phyloP scores from a whole-genome alignment of 768 basidiomycete species.

The Lactifluus hygrophoroides region DNA sequence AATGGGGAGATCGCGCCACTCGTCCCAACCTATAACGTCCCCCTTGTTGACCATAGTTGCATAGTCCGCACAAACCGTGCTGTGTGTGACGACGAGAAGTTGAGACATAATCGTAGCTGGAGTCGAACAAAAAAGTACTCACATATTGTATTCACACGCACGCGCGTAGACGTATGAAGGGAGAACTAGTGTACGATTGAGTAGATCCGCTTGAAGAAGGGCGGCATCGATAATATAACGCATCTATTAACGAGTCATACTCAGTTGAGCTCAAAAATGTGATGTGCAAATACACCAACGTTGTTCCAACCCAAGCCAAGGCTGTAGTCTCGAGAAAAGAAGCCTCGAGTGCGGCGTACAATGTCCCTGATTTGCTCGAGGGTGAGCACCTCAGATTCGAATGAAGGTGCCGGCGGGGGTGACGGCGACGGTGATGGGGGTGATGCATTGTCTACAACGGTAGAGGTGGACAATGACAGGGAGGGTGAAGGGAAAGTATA shows the following conservation, averaged over 20 bases:
- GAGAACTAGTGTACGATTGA: constrained; percentile 37
- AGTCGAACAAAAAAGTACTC: constrained; percentile 14
- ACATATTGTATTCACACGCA: constrained; percentile 36
- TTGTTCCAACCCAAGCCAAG: constrained; percentile 43
- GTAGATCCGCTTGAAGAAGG: constrained; percentile 34
- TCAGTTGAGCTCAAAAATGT: not conserved
- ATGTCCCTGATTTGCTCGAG: constrained; percentile 29
- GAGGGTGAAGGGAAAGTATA: not conserved
- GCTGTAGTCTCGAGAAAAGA: constrained; percentile 37
- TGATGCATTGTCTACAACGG: not conserved
- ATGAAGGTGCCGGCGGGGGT: not conserved
- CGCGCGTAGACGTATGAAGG: constrained; percentile 41
- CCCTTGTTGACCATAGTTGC: constrained; percentile 38
- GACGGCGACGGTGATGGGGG: not conserved
- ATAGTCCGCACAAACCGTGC: constrained; percentile 34
- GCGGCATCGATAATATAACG: constrained; percentile 42
- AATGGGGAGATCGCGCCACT: constrained; percentile 34
- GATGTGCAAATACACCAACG: constrained; percentile 26
- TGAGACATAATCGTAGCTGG: not conserved
- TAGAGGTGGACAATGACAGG: not conserved
- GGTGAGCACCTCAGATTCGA: constrained; percentile 21
- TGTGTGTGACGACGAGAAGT: constrained; percentile 5
- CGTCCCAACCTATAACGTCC: constrained; percentile 34
- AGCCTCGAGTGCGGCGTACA: constrained; percentile 34
- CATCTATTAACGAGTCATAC: constrained; percentile 27